Evolutionary conservation across 2,329 filamentous ascomycete species (phyloP).

Genomic region (Cladosporium austrohemisphaericum): DNA sequence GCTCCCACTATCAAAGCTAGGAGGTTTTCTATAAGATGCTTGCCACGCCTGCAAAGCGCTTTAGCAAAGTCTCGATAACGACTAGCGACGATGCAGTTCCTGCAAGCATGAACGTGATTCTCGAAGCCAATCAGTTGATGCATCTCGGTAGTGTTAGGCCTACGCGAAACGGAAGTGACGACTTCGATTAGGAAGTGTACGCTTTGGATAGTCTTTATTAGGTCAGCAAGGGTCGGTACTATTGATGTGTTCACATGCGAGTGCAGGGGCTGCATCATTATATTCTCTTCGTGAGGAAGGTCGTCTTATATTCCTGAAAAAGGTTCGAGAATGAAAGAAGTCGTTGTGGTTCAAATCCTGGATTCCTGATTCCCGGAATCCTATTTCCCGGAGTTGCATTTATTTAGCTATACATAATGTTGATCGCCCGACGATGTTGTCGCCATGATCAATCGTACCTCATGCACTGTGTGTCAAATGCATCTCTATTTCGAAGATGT

Average conservation of each 20-base stretch:
- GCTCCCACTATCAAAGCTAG: neutral
- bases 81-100: neutral
- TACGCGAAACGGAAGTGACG: neutral
- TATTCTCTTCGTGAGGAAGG: neutral
- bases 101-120: neutral
- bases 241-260: neutral
- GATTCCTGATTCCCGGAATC: no score
- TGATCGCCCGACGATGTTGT: no score
- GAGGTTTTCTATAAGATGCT: neutral
- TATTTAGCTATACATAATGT: no score
- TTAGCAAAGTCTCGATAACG: neutral
- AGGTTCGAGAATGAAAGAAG: no score
- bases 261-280: neutral
- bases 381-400: no score
- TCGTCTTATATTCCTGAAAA: no score
- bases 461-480: no score
- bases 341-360: no score
- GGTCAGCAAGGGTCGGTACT: neutral
- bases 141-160: neutral
- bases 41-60: neutral
- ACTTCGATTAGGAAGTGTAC: neutral
- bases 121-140: neutral
- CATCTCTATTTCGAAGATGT: neutral
- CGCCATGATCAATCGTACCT: neutral
- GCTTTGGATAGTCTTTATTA: slow-evolving; percentile 3